These are phyloP conservation scores for Stellera chamaejasme DNA, from an alignment of 345 rosid species.

Conservation along the genomic window DNA sequence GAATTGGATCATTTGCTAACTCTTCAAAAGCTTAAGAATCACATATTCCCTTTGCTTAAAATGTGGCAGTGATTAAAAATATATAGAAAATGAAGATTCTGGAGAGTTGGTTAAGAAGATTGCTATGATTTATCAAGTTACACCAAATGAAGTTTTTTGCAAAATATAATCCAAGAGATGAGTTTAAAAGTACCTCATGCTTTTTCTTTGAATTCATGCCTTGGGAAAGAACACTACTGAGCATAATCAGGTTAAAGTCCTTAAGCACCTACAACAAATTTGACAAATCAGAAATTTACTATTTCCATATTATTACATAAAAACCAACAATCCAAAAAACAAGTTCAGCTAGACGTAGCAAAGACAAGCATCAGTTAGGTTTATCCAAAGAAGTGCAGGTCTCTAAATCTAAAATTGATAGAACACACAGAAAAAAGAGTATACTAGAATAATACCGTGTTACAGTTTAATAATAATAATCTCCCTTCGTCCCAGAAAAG, in stretches of 20 bases:
- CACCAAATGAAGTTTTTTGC: neutral
- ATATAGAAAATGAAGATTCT: too few species aligned
- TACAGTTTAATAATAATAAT: too few species aligned
- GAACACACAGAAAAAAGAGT: neutral
- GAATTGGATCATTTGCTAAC: too few species aligned
- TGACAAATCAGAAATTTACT: neutral
- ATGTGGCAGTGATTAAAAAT: too few species aligned
- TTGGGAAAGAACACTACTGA: conserved; percentile 65
- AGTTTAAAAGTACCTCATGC: conserved; percentile 53
- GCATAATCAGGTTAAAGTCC: conserved; percentile 34
- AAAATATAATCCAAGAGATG: conserved; percentile 3
- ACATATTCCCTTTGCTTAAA: too few species aligned
- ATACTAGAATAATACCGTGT: neutral
- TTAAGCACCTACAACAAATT: conserved; percentile 39
- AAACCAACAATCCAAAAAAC: neutral
- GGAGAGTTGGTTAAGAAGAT: too few species aligned
- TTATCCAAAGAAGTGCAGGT: neutral
- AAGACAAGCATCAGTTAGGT: neutral
- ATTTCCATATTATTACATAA: neutral
- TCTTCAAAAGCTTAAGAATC: too few species aligned
- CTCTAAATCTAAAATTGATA: neutral
- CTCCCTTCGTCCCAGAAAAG: too few species aligned
- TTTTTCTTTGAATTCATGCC: conserved; percentile 90
- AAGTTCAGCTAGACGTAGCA: conserved; percentile 5
- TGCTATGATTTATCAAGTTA: too few species aligned